Conservation (phyloP, 306 rosid genomes). For the Arachis hypogaea region DNA sequence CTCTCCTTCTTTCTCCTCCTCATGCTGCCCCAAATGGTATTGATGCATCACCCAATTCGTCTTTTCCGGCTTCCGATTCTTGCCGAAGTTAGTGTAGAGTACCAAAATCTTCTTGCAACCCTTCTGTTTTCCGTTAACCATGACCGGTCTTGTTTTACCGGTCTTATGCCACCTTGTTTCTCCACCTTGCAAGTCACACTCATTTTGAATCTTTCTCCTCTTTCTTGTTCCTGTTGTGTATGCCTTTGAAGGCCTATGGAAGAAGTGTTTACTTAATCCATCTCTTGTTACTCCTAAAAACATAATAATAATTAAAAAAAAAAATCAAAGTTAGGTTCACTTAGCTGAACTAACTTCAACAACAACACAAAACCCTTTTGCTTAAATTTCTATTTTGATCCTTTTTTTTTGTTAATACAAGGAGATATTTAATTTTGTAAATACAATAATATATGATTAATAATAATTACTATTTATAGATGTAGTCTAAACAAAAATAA, state of each 20-base stretch:
- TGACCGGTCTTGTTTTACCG: slow-evolving; percentile 79
- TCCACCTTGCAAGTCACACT: slow-evolving; percentile 72
- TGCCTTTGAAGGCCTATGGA: slow-evolving; percentile 84
- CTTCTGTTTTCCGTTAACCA: slow-evolving; percentile 80
- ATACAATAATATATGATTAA: no score
- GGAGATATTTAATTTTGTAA: no score
- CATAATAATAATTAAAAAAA: slow-evolving; percentile 19
- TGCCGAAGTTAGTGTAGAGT: slow-evolving; percentile 76
- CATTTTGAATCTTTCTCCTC: slow-evolving; percentile 77
- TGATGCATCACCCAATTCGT: slow-evolving; percentile 94
- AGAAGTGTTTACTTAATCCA: slow-evolving; percentile 76
- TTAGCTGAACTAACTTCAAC: slow-evolving; percentile 50
- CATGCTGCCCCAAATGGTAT: slow-evolving; percentile 78
- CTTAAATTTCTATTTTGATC: background rate
- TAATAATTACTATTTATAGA: no score
- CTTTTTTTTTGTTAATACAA: background rate
- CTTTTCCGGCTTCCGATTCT: slow-evolving; percentile 78
- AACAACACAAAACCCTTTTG: slow-evolving; percentile 6
- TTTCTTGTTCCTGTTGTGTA: slow-evolving; percentile 86
- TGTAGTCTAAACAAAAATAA: no score
- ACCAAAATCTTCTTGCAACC: slow-evolving; percentile 86
- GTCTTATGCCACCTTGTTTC: slow-evolving; percentile 92
- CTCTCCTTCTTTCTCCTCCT: slow-evolving; percentile 86
- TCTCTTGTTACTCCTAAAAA: slow-evolving; percentile 74
- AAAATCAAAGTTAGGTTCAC: slow-evolving; percentile 64